These are phyloP conservation scores for Beverwykella pulmonaria DNA, from an alignment of 495 filamentous ascomycete species.

Conservation along the genomic window DNA sequence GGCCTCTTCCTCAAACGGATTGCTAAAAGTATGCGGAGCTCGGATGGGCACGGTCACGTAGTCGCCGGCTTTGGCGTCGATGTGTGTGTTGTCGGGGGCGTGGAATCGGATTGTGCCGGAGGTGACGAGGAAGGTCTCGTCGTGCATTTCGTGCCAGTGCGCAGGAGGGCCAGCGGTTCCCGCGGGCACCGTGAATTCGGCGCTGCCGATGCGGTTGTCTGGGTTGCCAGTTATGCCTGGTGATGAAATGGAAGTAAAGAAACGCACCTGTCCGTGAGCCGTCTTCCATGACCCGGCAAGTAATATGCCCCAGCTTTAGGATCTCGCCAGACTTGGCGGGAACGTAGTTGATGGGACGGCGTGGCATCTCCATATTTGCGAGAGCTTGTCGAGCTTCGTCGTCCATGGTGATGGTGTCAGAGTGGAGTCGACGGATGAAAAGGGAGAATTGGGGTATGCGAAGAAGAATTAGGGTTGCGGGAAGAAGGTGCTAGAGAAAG, in stretches of 20 bases:
- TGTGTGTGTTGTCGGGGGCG: slow-evolving; percentile 48
- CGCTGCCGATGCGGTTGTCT: slow-evolving; percentile 55
- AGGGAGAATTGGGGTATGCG: not conserved
- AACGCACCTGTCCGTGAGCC: slow-evolving; percentile 45
- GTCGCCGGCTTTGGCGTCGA: slow-evolving; percentile 55
- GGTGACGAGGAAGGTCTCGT: slow-evolving; percentile 59
- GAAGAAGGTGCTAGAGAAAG: not conserved
- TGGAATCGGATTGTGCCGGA: slow-evolving; percentile 52
- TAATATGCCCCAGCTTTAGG: slow-evolving; percentile 46
- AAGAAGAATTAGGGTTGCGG: not conserved
- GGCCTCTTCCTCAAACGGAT: slow-evolving; percentile 56
- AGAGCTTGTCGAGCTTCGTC: slow-evolving; percentile 30
- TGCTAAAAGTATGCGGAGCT: slow-evolving; percentile 58
- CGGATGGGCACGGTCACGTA: slow-evolving; percentile 56
- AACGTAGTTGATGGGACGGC: slow-evolving; percentile 47
- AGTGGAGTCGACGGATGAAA: too few relatives aligned
- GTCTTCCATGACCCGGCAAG: slow-evolving; percentile 54
- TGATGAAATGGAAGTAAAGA: not conserved
- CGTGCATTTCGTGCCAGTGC: slow-evolving; percentile 57
- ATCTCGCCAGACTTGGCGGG: slow-evolving; percentile 46
- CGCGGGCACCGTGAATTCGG: slow-evolving; percentile 53
- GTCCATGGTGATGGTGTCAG: slow-evolving; percentile 18
- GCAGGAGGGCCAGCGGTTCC: slow-evolving; percentile 52
- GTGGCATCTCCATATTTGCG: slow-evolving; percentile 40
- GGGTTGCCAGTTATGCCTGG: not conserved